These are phyloP conservation scores for Colletotrichum echinochloae DNA, from an alignment of 2,329 filamentous ascomycete species.

Conservation along the genomic window DNA sequence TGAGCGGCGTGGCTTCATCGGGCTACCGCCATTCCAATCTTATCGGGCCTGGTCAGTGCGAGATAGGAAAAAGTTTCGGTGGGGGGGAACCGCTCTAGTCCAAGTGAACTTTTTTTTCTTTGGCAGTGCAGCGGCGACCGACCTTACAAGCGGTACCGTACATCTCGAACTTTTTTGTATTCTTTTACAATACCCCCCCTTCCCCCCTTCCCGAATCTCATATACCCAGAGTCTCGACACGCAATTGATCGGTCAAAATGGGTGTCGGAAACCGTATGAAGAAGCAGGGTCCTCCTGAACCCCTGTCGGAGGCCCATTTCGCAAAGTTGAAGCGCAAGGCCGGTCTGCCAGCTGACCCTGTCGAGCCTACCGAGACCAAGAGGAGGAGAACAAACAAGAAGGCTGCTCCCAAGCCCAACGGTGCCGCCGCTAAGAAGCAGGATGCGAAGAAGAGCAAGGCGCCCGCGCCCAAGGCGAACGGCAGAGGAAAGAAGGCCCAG, in stretches of 20 bases:
- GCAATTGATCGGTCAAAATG: slow-evolving; percentile 67
- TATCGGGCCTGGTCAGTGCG: slow-evolving; percentile 30
- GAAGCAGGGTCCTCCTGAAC: slow-evolving; percentile 89
- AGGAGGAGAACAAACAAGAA: slow-evolving; percentile 60
- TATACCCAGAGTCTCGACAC: slow-evolving; percentile 39
- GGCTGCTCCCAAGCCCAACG: slow-evolving; percentile 49
- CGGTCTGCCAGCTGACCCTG: slow-evolving; percentile 71
- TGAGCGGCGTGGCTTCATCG: slow-evolving; percentile 36
- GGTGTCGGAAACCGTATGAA: slow-evolving; percentile 92
- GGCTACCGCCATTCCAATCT: slow-evolving; percentile 24
- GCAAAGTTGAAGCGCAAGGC: slow-evolving; percentile 89
- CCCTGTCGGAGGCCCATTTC: slow-evolving; percentile 83
- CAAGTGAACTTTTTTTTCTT: slow-evolving; percentile 39
- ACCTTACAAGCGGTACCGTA: slow-evolving; percentile 22
- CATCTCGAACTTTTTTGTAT: slow-evolving; percentile 20
- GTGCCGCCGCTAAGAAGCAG: slow-evolving; percentile 49
- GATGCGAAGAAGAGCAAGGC: slow-evolving; percentile 50
- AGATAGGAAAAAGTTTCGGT: slow-evolving; percentile 54
- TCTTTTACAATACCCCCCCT: slow-evolving; percentile 27
- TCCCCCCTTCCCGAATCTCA: slow-evolving; percentile 22
- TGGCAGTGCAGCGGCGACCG: slow-evolving; percentile 17
- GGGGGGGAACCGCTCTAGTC: slow-evolving; percentile 47
- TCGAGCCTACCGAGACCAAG: slow-evolving; percentile 73
- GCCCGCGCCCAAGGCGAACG: slow-evolving; percentile 42
- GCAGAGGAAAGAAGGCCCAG: slow-evolving; percentile 45